A percentile compares a stretch with the other conserved stretches of the same genome.
These are phyloP conservation scores for Cordyceps pruinosa DNA, from an alignment of 2,329 filamentous ascomycete genomes.

Conservation along the genomic window DNA sequence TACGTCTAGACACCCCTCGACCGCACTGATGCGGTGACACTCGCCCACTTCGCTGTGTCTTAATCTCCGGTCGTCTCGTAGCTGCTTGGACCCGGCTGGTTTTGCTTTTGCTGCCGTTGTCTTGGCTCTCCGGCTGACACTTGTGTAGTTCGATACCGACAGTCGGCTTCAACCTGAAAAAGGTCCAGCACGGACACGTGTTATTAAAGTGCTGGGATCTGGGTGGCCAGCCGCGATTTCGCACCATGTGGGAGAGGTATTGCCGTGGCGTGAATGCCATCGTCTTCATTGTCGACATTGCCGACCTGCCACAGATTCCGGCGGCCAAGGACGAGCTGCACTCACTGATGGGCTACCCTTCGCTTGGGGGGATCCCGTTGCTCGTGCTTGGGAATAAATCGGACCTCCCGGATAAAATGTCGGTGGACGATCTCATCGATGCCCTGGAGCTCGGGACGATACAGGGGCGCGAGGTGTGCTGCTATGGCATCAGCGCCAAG, in stretches of 20 bases:
- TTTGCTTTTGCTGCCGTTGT: background rate
- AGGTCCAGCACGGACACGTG: constrained; percentile 94
- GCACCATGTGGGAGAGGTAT: constrained; percentile 99
- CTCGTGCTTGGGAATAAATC: constrained; percentile 97
- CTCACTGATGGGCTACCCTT: constrained; percentile 74
- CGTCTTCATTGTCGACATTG: constrained; percentile 96
- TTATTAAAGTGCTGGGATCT: constrained; percentile 99
- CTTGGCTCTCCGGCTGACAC: constrained; percentile 29
- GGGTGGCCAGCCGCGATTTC: constrained; percentile 91
- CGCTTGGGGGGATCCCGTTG: constrained; percentile 82
- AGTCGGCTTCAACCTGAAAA: constrained; percentile 98
- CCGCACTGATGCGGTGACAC: background rate
- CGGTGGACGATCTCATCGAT: constrained; percentile 93
- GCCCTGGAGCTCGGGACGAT: constrained; percentile 84
- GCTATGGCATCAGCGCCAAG: constrained; percentile 97
- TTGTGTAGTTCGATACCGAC: constrained; percentile 85
- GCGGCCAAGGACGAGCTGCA: constrained; percentile 90
- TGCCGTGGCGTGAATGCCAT: constrained; percentile 97
- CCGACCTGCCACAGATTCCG: constrained; percentile 72
- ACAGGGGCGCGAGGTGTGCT: constrained; percentile 88
- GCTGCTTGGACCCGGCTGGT: background rate
- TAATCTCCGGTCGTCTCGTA: background rate
- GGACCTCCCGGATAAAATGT: constrained; percentile 82
- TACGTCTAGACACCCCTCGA: constrained; percentile 45
- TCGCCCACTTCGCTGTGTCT: background rate